Conservation (phyloP, 1,284 basidiomycete genomes). For the Hortiboletus rubellus region DNA sequence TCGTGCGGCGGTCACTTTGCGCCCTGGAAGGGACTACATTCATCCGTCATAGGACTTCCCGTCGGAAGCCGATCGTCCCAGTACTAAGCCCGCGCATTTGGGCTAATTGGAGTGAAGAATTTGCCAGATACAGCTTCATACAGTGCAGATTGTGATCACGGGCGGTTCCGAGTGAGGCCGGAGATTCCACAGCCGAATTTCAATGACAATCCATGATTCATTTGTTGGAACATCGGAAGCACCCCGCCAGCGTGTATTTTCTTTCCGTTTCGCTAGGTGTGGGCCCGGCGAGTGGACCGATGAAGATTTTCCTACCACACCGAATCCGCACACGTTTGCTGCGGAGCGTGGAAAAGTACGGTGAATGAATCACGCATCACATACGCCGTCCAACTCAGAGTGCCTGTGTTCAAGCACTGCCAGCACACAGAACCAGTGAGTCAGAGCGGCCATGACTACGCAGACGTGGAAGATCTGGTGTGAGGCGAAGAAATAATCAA, state of each 20-base stretch:
- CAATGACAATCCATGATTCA: conserved; percentile 34
- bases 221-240: conserved; percentile 24
- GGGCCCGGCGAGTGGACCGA: conserved; percentile 19
- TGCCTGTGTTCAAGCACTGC: conserved; percentile 61
- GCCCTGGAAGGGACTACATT: conserved; percentile 25
- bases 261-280: conserved; percentile 32
- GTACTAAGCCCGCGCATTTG: conserved; percentile 28
- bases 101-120: conserved; percentile 9
- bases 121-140: conserved; percentile 14
- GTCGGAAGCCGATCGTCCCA: conserved; percentile 30
- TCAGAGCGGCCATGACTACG: conserved; percentile 76
- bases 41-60: conserved; percentile 33
- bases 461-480: conserved; percentile 89
- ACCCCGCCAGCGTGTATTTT: conserved; percentile 31
- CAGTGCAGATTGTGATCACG: conserved; percentile 14
- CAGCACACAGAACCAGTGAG: conserved; percentile 68
- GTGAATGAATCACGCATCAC: conserved; percentile 32
- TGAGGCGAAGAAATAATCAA: conserved; percentile 79
- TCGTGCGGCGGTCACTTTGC: conserved; percentile 35
- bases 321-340: conserved; percentile 20
- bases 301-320: conserved; percentile 22
- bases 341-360: conserved; percentile 25
- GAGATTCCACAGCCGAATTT: conserved; percentile 25
- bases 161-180: conserved; percentile 27
- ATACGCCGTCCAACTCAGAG: conserved; percentile 36